Evolutionary conservation across 2,329 filamentous ascomycete species (phyloP).

Genomic region (Xylariaceae sp.): DNA sequence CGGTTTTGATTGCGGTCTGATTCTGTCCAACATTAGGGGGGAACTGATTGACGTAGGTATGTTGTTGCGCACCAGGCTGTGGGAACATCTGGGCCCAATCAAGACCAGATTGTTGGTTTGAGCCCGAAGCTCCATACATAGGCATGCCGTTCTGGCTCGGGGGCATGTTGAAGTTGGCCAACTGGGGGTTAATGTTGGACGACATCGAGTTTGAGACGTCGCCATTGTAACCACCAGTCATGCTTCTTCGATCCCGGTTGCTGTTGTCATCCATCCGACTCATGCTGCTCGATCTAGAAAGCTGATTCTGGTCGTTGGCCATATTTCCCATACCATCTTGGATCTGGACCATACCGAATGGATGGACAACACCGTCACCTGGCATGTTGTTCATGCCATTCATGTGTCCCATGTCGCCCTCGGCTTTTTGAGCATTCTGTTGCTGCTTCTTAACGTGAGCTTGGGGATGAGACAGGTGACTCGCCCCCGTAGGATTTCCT

Average conservation of each 20-base stretch:
- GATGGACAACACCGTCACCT: constrained; percentile 59
- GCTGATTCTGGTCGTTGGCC: constrained; percentile 62
- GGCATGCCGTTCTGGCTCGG: constrained; percentile 65
- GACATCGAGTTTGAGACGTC: constrained; percentile 65
- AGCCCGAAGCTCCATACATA: constrained; percentile 63
- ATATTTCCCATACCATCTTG: constrained; percentile 62
- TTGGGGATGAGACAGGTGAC: constrained; percentile 90
- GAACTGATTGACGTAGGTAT: constrained; percentile 64
- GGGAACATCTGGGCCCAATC: constrained; percentile 79
- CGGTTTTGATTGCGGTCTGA: constrained; percentile 71
- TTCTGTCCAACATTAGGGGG: constrained; percentile 69
- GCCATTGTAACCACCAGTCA: constrained; percentile 57
- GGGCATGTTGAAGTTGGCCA: constrained; percentile 66
- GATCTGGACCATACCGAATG: constrained; percentile 60
- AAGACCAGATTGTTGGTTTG: constrained; percentile 63
- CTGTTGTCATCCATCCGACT: constrained; percentile 59
- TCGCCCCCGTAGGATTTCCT: constrained; percentile 92
- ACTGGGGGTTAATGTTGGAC: constrained; percentile 62
- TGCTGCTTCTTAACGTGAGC: constrained; percentile 82
- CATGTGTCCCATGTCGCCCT: constrained; percentile 61
- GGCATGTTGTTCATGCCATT: constrained; percentile 63
- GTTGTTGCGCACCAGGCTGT: constrained; percentile 69
- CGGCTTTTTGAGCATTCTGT: constrained; percentile 58
- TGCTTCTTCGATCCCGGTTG: constrained; percentile 60
- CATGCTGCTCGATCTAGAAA: constrained; percentile 64